Evolutionary conservation across 352 stramenopile genomes (phyloP).

Genomic region (Phytophthora kernoviae): DNA sequence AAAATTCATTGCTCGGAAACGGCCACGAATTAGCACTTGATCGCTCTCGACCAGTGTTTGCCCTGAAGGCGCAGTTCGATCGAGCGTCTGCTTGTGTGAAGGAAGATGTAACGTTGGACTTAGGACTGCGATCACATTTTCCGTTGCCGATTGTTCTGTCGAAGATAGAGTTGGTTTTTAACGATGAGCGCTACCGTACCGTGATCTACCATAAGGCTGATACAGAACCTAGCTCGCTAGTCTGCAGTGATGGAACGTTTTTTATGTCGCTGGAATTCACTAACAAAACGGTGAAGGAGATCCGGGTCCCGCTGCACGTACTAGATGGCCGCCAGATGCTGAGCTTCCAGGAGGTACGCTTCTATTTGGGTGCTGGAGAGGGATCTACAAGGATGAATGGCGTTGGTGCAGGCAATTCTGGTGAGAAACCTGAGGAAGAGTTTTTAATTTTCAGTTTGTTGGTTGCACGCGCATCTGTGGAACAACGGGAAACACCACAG

Average conservation of each 20-base stretch:
- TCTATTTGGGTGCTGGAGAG: conserved; percentile 45
- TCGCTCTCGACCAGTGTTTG: conserved; percentile 54
- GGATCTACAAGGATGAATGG: conserved; percentile 12
- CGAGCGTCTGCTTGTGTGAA: conserved; percentile 69
- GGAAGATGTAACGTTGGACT: conserved; percentile 57
- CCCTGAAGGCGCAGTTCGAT: conserved; percentile 61
- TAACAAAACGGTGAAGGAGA: conserved; percentile 36
- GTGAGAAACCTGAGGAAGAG: conserved; percentile 24
- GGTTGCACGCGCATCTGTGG: conserved; percentile 43
- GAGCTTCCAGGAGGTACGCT: conserved; percentile 65
- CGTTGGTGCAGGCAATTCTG: conserved; percentile 11
- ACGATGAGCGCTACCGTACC: conserved; percentile 75
- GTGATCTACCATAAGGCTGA: conserved; percentile 54
- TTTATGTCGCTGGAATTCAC: conserved; percentile 58
- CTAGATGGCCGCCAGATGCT: conserved; percentile 59
- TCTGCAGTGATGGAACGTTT: conserved; percentile 38
- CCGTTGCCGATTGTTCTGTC: conserved; percentile 54
- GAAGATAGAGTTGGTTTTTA: conserved; percentile 78
- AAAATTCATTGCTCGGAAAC: conserved; percentile 40
- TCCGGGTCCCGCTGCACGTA: conserved; percentile 57
- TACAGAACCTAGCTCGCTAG: conserved; percentile 8
- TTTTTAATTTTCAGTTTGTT: conserved; percentile 67
- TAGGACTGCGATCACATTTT: conserved; percentile 65
- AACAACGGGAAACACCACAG: conserved; percentile 40
- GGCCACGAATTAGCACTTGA: conserved; percentile 60